Evolutionary conservation across 2,329 filamentous ascomycete genomes (phyloP).

Genomic region (Elsinoe ampelina): DNA sequence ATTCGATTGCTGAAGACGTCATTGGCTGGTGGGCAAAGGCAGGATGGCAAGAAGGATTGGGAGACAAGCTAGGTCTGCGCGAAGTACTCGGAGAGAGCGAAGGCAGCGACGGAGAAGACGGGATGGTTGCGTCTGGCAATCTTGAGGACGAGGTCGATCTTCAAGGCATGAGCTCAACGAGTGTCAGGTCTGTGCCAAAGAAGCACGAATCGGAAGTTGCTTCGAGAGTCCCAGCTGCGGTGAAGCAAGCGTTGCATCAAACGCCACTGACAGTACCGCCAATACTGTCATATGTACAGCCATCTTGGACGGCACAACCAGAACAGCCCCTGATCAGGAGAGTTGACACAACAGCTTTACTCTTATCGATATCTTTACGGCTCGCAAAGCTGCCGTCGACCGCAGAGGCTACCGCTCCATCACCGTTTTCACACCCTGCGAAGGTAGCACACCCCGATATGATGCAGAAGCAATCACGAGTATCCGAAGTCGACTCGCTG

Average conservation of each 20-base stretch:
- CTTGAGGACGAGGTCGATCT: slow-evolving; percentile 21
- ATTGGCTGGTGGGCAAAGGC: slow-evolving; percentile 94
- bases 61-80: slow-evolving; percentile 64
- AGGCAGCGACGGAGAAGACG: slow-evolving; percentile 21
- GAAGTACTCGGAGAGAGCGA: slow-evolving; percentile 49
- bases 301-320: slow-evolving; percentile 29
- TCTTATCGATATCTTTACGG: slow-evolving; percentile 72
- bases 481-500: slow-evolving; percentile 72
- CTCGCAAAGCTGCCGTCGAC: slow-evolving; percentile 73
- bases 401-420: slow-evolving; percentile 50
- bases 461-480: slow-evolving; percentile 69
- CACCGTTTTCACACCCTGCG: slow-evolving; percentile 65
- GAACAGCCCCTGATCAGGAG: slow-evolving; percentile 62
- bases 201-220: slow-evolving; percentile 14
- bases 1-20: slow-evolving; percentile 84
- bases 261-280: slow-evolving; percentile 51
- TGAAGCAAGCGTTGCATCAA: slow-evolving; percentile 12
- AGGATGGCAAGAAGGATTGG: slow-evolving; percentile 75
- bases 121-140: slow-evolving; percentile 19
- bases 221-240: slow-evolving; percentile 15
- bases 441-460: slow-evolving; percentile 80
- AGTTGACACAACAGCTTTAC: slow-evolving; percentile 75
- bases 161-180: slow-evolving; percentile 17
- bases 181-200: slow-evolving; percentile 9
- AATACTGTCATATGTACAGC: slow-evolving; percentile 75